Evolutionary conservation across 495 filamentous ascomycete genomes (phyloP).

Genomic region (Aspergillus asperescens): DNA sequence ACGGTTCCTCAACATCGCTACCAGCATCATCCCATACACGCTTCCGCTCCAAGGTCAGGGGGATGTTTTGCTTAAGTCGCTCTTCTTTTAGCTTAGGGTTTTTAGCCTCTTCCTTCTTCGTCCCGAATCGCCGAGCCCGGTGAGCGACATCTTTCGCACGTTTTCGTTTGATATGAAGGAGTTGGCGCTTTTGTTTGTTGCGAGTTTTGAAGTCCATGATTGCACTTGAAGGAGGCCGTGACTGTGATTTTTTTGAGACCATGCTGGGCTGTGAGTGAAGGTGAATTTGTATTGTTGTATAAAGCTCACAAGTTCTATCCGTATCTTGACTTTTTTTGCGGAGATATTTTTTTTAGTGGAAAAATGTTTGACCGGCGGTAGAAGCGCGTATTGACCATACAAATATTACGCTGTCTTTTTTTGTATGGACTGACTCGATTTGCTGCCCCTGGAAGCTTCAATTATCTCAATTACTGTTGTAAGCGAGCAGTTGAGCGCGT

Average conservation of each 20-base stretch:
- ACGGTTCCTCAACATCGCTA: slow-evolving; percentile 52
- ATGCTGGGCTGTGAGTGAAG: slow-evolving; percentile 12
- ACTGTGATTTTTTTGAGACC: slow-evolving; percentile 21
- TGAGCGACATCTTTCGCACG: slow-evolving; percentile 62
- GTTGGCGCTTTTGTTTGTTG: slow-evolving; percentile 74
- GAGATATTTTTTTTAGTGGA: slow-evolving; percentile 17
- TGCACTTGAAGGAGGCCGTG: slow-evolving; percentile 27
- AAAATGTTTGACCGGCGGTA: slow-evolving; percentile 22
- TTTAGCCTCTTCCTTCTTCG: slow-evolving; percentile 78
- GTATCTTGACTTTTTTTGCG: slow-evolving; percentile 8
- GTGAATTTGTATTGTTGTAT: neutral
- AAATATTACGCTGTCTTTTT: neutral
- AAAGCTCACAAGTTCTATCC: neutral
- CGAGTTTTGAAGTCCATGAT: slow-evolving; percentile 25
- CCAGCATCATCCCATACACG: slow-evolving; percentile 90
- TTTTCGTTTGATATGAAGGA: slow-evolving; percentile 73
- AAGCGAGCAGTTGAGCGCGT: neutral
- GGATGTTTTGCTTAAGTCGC: slow-evolving; percentile 70
- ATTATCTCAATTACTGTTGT: neutral
- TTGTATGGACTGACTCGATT: neutral
- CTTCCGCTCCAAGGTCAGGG: slow-evolving; percentile 81
- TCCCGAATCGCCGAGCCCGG: slow-evolving; percentile 67
- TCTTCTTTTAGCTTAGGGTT: slow-evolving; percentile 70
- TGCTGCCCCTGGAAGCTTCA: slow-evolving; percentile 6
- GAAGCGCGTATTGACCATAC: neutral